A percentile compares a stretch with the other conserved stretches of the same genome.
Conservation (phyloP, 2,329 filamentous ascomycete genomes). For the Xylaria multiplex region DNA sequence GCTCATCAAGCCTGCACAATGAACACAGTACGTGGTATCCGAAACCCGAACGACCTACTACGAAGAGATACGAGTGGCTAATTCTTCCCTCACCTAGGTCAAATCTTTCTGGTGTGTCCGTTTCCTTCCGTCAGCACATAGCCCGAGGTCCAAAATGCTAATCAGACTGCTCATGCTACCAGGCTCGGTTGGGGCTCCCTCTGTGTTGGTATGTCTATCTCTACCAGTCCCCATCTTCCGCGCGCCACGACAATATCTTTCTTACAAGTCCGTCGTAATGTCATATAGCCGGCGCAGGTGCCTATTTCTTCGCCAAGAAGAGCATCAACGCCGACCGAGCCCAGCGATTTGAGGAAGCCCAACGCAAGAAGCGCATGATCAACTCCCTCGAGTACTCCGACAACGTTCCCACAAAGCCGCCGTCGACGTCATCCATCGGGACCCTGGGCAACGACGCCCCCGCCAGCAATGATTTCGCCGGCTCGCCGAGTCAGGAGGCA, state of each 20-base stretch:
- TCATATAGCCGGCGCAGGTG: slow-evolving; percentile 79
- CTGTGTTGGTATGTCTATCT: slow-evolving; percentile 73
- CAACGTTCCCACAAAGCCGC: slow-evolving; percentile 52
- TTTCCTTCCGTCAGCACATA: slow-evolving; percentile 10
- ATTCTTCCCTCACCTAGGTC: slow-evolving; percentile 55
- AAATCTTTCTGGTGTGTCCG: slow-evolving; percentile 72
- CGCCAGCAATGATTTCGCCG: slow-evolving; percentile 66
- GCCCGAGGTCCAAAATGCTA: slow-evolving; percentile 6
- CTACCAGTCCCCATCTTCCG: background rate
- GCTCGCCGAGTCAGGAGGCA: slow-evolving; percentile 76
- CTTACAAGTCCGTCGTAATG: slow-evolving; percentile 15
- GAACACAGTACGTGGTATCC: slow-evolving; percentile 38
- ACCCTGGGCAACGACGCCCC: slow-evolving; percentile 50
- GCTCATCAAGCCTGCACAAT: slow-evolving; percentile 13
- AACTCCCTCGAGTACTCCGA: slow-evolving; percentile 63
- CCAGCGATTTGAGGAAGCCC: slow-evolving; percentile 73
- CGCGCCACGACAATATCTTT: background rate
- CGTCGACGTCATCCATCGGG: slow-evolving; percentile 41
- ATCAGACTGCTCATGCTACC: slow-evolving; percentile 18
- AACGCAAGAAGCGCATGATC: slow-evolving; percentile 69
- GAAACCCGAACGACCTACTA: background rate
- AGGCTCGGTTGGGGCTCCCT: slow-evolving; percentile 94
- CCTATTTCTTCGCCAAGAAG: slow-evolving; percentile 95
- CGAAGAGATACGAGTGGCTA: slow-evolving; percentile 27
- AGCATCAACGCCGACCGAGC: slow-evolving; percentile 91